Base-by-base conservation (phyloP, 306 rosid genomes). In the Sicyos edulis region DNA sequence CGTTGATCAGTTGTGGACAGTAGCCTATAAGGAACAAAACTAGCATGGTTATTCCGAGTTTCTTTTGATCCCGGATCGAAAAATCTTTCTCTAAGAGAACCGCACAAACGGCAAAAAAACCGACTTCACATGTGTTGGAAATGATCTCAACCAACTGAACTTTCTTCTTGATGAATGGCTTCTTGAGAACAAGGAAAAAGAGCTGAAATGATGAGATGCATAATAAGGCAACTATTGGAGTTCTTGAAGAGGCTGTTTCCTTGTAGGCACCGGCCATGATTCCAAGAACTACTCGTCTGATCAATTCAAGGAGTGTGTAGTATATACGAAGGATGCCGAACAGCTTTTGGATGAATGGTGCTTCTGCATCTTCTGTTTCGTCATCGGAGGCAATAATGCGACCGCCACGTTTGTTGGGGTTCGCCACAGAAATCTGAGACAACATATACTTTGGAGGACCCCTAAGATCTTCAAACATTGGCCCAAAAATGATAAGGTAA, bases 401-500 rank as follows among this genome's bases (percentile, higher is more conserved):
- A 14, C 84, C 96, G 7, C 80, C 82, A 44, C 53, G 87, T 58
- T 81, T 82, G n/a, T 47, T 74, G 58, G 79, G 61, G 49, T 40
- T 82, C 49, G 81, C 74, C 7, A 83, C 86, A 8, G 97, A 73
- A 65, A 90, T 92, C 84, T 90, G 96, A 20, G 98, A 86, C 68
- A 92, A 88, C 96, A 92, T 92, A 86, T 88, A 92, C 77, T 90
- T 92, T 75, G 96, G 96, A 57, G 96, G 96, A 76, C 98, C 98
- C 78, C 96, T 82, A 17, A 92, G 82, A 75, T 92, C 98, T 87
- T 90, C 98, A 63, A 88, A 90, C 19, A 88, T 78, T 26, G 96
- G 96, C 45, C 96, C 96, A 29, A 90, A 80, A 52, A 87, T 87
- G 71, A 76, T 82, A 19, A 85, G 83, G 69, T 74, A 75, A 67